These are phyloP conservation scores for Skeletonema grethae DNA, from an alignment of 108 stramenopile species.

Conservation along the genomic window DNA sequence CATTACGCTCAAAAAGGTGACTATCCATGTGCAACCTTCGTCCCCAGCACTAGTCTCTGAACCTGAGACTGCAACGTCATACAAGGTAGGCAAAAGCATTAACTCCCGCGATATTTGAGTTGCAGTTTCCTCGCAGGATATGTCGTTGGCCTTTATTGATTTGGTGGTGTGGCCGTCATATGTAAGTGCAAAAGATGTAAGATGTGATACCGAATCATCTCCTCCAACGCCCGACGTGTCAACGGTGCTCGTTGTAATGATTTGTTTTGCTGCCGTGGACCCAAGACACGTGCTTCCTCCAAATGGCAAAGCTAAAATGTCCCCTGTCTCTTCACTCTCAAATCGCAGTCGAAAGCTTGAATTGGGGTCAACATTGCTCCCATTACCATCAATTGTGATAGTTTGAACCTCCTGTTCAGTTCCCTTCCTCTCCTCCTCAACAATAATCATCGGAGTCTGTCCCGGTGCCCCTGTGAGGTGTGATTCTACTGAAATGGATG, in stretches of 20 bases:
- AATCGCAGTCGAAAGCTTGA: constrained; percentile 45
- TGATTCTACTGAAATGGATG: constrained; percentile 39
- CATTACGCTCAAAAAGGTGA: constrained; percentile 59
- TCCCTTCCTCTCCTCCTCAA: constrained; percentile 64
- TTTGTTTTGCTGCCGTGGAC: constrained; percentile 53
- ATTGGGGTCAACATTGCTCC: constrained; percentile 39
- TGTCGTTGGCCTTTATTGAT: constrained; percentile 50
- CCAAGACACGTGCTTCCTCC: constrained; percentile 51
- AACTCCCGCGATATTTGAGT: constrained; percentile 53
- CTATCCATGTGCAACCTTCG: constrained; percentile 63
- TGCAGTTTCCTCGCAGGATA: constrained; percentile 59
- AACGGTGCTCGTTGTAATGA: constrained; percentile 60
- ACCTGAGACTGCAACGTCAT: constrained; percentile 62
- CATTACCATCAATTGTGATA: constrained; percentile 44
- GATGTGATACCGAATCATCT: constrained; percentile 66
- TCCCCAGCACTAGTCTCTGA: constrained; percentile 40
- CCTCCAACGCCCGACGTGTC: constrained; percentile 54
- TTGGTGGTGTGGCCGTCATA: constrained; percentile 60
- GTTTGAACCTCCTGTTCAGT: constrained; percentile 69
- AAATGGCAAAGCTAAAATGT: constrained; percentile 40
- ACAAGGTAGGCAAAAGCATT: constrained; percentile 51
- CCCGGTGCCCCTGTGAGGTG: constrained; percentile 45
- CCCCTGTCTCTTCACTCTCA: constrained; percentile 42
- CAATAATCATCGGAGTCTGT: constrained; percentile 47
- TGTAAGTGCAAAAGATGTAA: constrained; percentile 49